A percentile compares a stretch with the other conserved stretches of the same genome.
These are phyloP conservation scores for Penium margaritaceum DNA, from an alignment of 139 green algal species.

Conservation along the genomic window DNA sequence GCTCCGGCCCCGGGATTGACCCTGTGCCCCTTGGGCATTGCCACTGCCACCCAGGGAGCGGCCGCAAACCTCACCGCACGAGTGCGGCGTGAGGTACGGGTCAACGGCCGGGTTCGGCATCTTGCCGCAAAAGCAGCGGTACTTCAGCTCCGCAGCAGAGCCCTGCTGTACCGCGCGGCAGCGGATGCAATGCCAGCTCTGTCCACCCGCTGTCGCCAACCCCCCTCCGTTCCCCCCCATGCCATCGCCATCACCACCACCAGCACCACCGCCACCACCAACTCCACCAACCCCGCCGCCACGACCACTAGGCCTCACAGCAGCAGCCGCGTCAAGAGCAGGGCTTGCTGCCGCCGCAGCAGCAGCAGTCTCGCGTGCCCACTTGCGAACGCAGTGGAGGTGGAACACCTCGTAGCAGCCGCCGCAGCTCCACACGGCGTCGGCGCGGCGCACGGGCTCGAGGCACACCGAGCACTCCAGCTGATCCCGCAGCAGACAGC, in stretches of 20 bases:
- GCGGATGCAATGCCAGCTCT: constrained; percentile 34
- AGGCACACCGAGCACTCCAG: constrained; percentile 44
- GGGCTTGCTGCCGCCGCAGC: too few relatives aligned
- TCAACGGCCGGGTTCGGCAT: constrained; percentile 12
- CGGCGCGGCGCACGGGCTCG: constrained; percentile 14
- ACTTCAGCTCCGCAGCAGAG: constrained; percentile 14
- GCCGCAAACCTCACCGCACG: constrained; percentile 39
- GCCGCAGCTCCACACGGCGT: constrained; percentile 32
- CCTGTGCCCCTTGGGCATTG: too few relatives aligned
- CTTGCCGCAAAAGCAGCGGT: constrained; percentile 34
- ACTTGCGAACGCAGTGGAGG: constrained; percentile 34
- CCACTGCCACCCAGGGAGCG: constrained; percentile 10
- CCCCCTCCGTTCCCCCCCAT: not conserved
- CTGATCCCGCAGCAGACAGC: constrained; percentile 21
- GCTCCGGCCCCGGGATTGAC: too few relatives aligned
- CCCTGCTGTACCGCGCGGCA: constrained; percentile 18
- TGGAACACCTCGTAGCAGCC: constrained; percentile 43
- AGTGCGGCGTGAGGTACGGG: constrained; percentile 42
- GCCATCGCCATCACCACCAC: not conserved
- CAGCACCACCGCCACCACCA: not conserved
- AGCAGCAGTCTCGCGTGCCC: constrained; percentile 17
- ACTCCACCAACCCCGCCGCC: not conserved
- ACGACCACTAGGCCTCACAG: too few relatives aligned
- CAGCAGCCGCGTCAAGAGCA: too few relatives aligned
- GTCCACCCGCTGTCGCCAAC: too few relatives aligned